Evolutionary conservation across 2,329 filamentous ascomycete species (phyloP).

Genomic region (Beauveria scarabaeidicola): DNA sequence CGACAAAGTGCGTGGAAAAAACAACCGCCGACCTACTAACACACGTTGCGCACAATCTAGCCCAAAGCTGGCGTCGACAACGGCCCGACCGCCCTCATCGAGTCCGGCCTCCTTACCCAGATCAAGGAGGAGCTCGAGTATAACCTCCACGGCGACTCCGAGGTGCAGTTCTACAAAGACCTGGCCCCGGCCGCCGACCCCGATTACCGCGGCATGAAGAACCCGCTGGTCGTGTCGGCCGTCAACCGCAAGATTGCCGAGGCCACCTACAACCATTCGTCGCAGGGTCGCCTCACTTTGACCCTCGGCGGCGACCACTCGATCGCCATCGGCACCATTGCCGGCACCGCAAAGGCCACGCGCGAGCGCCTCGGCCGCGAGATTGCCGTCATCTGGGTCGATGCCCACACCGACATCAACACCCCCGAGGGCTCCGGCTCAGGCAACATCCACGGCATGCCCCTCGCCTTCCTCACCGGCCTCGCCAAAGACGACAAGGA

Average conservation of each 20-base stretch:
- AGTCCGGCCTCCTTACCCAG: conserved; percentile 76
- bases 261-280: conserved; percentile 83
- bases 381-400: conserved; percentile 95
- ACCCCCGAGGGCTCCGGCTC: conserved; percentile 81
- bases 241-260: conserved; percentile 72
- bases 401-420: conserved; percentile 97
- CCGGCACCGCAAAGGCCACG: conserved; percentile 77
- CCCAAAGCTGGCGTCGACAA: conserved; percentile 88
- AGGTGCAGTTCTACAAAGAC: conserved; percentile 74
- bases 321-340: conserved; percentile 89
- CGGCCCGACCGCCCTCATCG: conserved; percentile 79
- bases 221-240: conserved; percentile 74
- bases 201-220: conserved; percentile 87
- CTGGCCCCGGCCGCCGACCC: conserved; percentile 65
- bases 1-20: background rate
- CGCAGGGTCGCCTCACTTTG: conserved; percentile 74
- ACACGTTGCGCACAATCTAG: conserved; percentile 35
- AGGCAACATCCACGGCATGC: conserved; percentile 98
- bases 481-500: conserved; percentile 67
- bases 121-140: conserved; percentile 81
- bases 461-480: conserved; percentile 82
- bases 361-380: conserved; percentile 75
- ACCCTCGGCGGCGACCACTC: conserved; percentile 95
- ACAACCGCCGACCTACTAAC: background rate
- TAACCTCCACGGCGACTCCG: conserved; percentile 73